A percentile compares a stretch with the other conserved stretches of the same genome.
phyloP scores from a whole-genome alignment of 2,329 filamentous ascomycete species.

The Pseudogymnoascus sp. region DNA sequence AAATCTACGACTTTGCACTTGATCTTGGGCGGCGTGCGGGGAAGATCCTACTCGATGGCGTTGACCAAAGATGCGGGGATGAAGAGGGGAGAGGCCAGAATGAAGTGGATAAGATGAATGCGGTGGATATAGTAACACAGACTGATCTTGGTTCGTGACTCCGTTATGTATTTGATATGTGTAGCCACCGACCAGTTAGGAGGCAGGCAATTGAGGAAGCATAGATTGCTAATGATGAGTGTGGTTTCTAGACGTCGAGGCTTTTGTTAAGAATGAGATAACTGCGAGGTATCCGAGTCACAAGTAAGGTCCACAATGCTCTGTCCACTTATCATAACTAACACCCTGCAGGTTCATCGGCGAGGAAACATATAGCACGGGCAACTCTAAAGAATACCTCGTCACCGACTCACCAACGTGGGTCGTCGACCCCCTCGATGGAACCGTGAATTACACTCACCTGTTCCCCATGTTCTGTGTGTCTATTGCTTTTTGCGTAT shows the following conservation, averaged over 20 bases:
- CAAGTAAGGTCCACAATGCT: conserved; percentile 38
- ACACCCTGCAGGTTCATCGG: conserved; percentile 54
- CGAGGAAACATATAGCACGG: conserved; percentile 67
- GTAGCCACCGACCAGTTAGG: neutral
- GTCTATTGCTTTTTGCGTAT: conserved; percentile 60
- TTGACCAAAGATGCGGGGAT: conserved; percentile 44
- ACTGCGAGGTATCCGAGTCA: conserved; percentile 53
- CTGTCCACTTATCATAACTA: neutral
- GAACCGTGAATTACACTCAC: conserved; percentile 73
- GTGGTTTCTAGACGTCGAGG: conserved; percentile 51
- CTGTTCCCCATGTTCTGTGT: conserved; percentile 76
- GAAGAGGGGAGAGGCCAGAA: conserved; percentile 18
- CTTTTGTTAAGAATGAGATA: conserved; percentile 56
- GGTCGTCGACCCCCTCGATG: conserved; percentile 70
- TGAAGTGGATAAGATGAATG: conserved; percentile 57
- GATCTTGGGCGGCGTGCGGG: conserved; percentile 64
- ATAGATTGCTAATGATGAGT: neutral
- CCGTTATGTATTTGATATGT: conserved; percentile 7
- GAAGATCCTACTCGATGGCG: conserved; percentile 54
- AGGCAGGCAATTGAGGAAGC: conserved; percentile 12
- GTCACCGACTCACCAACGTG: conserved; percentile 58
- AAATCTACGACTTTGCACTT: conserved; percentile 62
- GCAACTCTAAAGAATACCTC: conserved; percentile 58
- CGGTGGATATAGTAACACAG: conserved; percentile 70
- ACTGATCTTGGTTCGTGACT: conserved; percentile 55